Conservation (phyloP, 257 asterid genomes). For the Echium plantagineum region DNA sequence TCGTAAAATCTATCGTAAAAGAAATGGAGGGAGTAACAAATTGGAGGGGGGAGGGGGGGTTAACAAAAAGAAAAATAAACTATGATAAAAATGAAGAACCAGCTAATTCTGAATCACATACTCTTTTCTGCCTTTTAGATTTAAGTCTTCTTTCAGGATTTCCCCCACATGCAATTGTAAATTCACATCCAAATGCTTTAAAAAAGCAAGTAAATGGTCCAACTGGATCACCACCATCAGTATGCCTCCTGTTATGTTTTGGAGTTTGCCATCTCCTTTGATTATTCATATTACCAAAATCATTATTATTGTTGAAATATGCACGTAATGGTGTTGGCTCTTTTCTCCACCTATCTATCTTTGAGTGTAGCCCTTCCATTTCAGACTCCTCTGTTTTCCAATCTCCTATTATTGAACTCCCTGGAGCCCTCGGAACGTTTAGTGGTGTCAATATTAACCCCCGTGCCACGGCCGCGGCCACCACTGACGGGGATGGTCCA, state of each 20-base stretch:
- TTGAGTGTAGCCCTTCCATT: constrained; percentile 52
- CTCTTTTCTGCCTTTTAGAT: not conserved
- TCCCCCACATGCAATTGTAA: constrained; percentile 34
- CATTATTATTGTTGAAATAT: not conserved
- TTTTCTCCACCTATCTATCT: constrained; percentile 61
- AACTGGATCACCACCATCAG: not conserved
- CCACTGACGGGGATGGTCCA: constrained; percentile 82
- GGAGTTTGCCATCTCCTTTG: not conserved
- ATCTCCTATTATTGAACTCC: constrained; percentile 54
- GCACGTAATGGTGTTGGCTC: constrained; percentile 39
- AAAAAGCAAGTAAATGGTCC: constrained; percentile 44
- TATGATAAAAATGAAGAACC: not conserved
- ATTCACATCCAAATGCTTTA: constrained; percentile 35
- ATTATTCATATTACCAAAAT: not conserved
- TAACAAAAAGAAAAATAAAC: not conserved
- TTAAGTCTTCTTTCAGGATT: constrained; percentile 15
- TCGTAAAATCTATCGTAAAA: too few species aligned
- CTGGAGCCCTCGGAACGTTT: constrained; percentile 18
- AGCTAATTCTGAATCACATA: not conserved
- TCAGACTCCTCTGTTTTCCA: constrained; percentile 57
- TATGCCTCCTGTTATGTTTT: not conserved
- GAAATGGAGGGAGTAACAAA: too few species aligned
- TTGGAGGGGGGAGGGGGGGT: too few species aligned
- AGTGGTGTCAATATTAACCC: constrained; percentile 30
- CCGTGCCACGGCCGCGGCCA: constrained; percentile 62